Percentiles rank a stretch among this genome's conserved stretches.
phyloP scores from a whole-genome alignment of 2,329 filamentous ascomycete genomes.

The Hymenoscyphus fructigenus region DNA sequence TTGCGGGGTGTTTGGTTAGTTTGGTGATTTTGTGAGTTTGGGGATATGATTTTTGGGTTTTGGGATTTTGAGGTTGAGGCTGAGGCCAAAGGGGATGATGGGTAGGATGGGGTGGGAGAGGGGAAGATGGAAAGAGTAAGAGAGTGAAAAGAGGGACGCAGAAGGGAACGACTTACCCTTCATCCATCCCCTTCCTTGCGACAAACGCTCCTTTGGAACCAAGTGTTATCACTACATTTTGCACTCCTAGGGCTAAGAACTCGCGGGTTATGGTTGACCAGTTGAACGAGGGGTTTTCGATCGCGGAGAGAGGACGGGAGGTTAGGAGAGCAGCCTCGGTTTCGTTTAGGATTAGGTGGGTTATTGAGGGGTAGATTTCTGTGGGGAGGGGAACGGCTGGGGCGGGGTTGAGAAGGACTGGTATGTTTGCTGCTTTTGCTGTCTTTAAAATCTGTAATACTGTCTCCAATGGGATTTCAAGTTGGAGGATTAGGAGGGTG shows the following conservation, averaged over 20 bases:
- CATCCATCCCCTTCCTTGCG: constrained; percentile 43
- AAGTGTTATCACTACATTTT: constrained; percentile 79
- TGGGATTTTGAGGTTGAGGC: too few relatives aligned
- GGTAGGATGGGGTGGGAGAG: too few relatives aligned
- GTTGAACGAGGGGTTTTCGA: constrained; percentile 47
- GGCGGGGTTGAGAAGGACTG: constrained; percentile 82
- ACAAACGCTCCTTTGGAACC: constrained; percentile 78
- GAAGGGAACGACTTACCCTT: constrained; percentile 32
- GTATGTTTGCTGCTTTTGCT: constrained; percentile 48
- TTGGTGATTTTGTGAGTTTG: too few relatives aligned
- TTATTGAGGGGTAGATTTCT: constrained; percentile 64
- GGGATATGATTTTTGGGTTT: too few relatives aligned
- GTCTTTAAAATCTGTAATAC: constrained; percentile 60
- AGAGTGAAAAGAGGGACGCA: too few relatives aligned
- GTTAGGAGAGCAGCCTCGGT: constrained; percentile 78
- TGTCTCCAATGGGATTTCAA: constrained; percentile 70
- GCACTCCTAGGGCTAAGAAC: constrained; percentile 70
- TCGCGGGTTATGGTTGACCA: constrained; percentile 47
- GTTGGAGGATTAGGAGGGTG: constrained; percentile 71
- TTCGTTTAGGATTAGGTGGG: constrained; percentile 86
- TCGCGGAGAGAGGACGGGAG: constrained; percentile 42
- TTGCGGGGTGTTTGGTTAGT: too few relatives aligned
- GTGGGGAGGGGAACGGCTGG: constrained; percentile 69
- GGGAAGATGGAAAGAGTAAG: too few relatives aligned
- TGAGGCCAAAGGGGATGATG: too few relatives aligned